Base-by-base conservation (phyloP, 2,329 filamentous ascomycete species). In the Pyrenochaeta sp. region DNA sequence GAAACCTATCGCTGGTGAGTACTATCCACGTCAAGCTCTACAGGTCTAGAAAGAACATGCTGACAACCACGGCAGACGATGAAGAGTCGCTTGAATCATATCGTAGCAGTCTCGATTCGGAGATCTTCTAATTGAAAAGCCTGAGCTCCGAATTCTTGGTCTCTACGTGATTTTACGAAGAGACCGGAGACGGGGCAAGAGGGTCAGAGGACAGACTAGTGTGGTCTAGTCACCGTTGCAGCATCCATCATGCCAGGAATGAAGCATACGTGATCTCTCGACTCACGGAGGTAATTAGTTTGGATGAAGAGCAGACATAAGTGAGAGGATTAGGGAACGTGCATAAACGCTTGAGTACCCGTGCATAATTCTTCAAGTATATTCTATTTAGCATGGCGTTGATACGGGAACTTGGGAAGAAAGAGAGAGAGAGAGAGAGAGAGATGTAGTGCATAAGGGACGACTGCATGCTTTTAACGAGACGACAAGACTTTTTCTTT, bases 81-180 rank as follows among this genome's bases (percentile, higher is more conserved):
- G 55, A 58, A 23, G 61, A 66, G 53, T 67, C 62, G 37, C 45
- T 71, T 6, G 50, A 65, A 36, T 65, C 60, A 34, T 69, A 69
- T 41, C 51, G 61, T 14, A 68, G 63, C 48, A 69, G 63, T 47
- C 53, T 68, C 24, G 68, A 71, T 26, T 65, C 63, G 3, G 68
- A 71, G 49, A 70, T 58, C 17, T 71, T 71, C 41, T 71, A 63
- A 46, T 29, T 34, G 37, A 43, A 38, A 10, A 20, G 39, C 36
- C 26, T 26, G 15, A 48, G 39, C 9, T 35, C 42, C 9, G 9
- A 35, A 6, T 29, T 35, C 3, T n/a, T 32, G 17, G 26, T 35
- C 21, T 14, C 28, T n/a, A 13, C 9, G 14, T 34, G 34, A 35
- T 24, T 23, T 6, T 29, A 24, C 19, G 36, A 13, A 17, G 23